Percentiles rank a stretch among this genome's conserved stretches.
These are phyloP conservation scores for Pyropia haitanensis DNA, from an alignment of 23 red algal genomes.

Conservation along the genomic window DNA sequence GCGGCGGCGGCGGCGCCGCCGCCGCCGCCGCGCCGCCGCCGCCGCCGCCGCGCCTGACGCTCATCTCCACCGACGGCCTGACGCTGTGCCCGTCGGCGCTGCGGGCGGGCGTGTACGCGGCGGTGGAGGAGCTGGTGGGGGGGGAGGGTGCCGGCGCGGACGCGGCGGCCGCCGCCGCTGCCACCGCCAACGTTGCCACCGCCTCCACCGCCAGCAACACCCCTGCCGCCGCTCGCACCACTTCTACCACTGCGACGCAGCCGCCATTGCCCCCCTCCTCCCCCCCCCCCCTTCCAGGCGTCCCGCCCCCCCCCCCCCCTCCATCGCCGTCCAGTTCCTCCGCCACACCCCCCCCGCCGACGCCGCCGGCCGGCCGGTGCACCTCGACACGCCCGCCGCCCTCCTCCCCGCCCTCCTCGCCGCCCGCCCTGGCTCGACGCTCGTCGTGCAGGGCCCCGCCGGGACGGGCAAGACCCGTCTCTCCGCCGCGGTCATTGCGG, in stretches of 20 bases:
- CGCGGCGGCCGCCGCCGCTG: not conserved
- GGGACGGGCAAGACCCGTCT: slow-evolving; percentile 78
- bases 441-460: slow-evolving; percentile 80
- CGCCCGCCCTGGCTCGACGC: not conserved
- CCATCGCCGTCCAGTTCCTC: no score
- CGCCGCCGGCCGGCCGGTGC: not conserved
- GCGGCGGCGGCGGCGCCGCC: not conserved
- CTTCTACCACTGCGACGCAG: no score
- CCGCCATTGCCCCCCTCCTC: no score
- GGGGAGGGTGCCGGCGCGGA: not conserved
- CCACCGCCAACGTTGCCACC: no score
- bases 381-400: not conserved
- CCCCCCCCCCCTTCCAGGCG: not conserved
- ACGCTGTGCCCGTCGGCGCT: not conserved
- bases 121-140: not conserved
- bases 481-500: slow-evolving; percentile 28
- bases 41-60: not conserved
- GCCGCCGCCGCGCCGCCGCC: not conserved
- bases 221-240: no score
- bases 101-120: not conserved
- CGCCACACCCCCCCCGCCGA: not conserved
- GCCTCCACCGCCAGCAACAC: no score
- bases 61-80: not conserved
- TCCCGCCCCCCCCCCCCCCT: not conserved
- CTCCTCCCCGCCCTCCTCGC: not conserved